Percentiles rank a stretch among this genome's conserved stretches.
Conservation (phyloP, 352 stramenopile species). For the Globisporangium paddicum region DNA sequence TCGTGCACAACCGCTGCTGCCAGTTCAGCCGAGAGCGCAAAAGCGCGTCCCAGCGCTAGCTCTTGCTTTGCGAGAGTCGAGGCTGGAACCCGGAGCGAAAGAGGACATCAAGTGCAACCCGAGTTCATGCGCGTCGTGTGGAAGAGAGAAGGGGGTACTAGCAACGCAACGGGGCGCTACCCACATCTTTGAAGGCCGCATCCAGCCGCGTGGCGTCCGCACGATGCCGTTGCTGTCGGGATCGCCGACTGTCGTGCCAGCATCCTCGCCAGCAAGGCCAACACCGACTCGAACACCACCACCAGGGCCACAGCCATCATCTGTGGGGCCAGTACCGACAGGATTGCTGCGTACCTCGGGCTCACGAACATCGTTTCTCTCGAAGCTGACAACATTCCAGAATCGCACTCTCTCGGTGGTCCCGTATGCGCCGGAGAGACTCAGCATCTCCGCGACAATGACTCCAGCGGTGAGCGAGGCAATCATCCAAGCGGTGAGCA, state of each 20-base stretch:
- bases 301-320: neutral
- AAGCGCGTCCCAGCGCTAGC: neutral
- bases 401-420: constrained; percentile 40
- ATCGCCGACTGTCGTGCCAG: neutral
- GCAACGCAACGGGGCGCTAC: neutral
- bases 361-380: constrained; percentile 43
- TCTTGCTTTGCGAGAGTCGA: neutral
- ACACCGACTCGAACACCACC: neutral
- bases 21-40: neutral
- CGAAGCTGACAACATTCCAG: constrained; percentile 42
- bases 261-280: neutral
- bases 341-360: neutral
- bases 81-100: neutral
- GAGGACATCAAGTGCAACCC: neutral
- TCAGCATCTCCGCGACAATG: constrained; percentile 54
- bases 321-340: neutral
- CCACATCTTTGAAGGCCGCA: neutral
- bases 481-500: constrained; percentile 31
- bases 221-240: neutral
- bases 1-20: neutral
- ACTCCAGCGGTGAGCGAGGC: constrained; percentile 42
- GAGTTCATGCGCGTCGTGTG: constrained; percentile 1
- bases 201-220: neutral
- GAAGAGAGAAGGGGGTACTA: neutral
- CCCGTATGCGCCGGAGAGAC: constrained; percentile 53